Percentiles rank a stretch among this genome's conserved stretches.
Conservation (phyloP, 2,329 filamentous ascomycete genomes). For the Nannizziopsis arthrosporioides region DNA sequence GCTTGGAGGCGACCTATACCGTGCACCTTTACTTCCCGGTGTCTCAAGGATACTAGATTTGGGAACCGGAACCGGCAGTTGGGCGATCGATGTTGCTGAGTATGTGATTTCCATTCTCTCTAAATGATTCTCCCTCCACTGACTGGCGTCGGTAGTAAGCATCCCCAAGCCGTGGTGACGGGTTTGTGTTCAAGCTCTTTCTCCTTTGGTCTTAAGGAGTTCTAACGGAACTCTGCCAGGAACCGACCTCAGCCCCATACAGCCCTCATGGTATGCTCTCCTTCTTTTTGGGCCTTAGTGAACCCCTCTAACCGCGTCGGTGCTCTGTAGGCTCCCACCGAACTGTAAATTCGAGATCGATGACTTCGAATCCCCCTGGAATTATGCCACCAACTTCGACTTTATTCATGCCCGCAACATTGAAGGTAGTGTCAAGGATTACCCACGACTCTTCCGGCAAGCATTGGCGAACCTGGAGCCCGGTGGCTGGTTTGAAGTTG, state of each 20-base stretch:
- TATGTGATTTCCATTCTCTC: conserved; percentile 3
- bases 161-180: conserved; percentile 11
- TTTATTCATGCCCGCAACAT: conserved; percentile 22
- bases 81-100: conserved; percentile 16
- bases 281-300: not conserved
- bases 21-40: conserved; percentile 20
- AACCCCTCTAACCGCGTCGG: not conserved
- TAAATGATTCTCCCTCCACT: no score
- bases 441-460: conserved; percentile 21
- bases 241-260: conserved; percentile 16
- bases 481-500: conserved; percentile 30
- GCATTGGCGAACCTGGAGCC: conserved; percentile 18
- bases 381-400: conserved; percentile 19
- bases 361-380: conserved; percentile 22
- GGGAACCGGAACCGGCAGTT: conserved; percentile 17
- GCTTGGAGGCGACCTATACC: conserved; percentile 16
- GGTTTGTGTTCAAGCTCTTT: not conserved
- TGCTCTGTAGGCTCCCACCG: conserved; percentile 19
- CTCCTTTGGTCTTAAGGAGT: not conserved
- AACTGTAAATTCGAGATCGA: conserved; percentile 24
- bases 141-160: not conserved
- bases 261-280: conserved; percentile 15
- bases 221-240: conserved; percentile 6
- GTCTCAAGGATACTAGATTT: conserved; percentile 15
- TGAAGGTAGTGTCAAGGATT: conserved; percentile 20